phyloP scores from a whole-genome alignment of 176 grass and related monocot genomes.

The Aegilops longissima region DNA sequence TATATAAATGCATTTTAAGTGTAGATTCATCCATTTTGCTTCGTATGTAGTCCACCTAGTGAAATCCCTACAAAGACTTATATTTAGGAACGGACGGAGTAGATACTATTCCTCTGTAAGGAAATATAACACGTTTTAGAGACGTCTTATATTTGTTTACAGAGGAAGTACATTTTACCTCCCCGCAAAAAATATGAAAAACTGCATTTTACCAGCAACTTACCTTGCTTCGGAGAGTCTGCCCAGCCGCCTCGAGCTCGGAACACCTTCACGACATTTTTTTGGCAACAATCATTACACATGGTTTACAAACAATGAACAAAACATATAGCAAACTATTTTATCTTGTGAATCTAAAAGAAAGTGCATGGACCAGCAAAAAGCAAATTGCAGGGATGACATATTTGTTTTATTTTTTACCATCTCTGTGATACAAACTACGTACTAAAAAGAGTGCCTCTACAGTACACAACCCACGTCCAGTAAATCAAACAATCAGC shows the following conservation, averaged over 20 bases:
- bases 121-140: no score
- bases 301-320: not conserved
- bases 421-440: not conserved
- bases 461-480: not conserved
- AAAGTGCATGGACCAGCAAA: not conserved
- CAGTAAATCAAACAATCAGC: not conserved
- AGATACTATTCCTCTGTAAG: no score
- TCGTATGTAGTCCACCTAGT: no score
- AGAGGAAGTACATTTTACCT: no score
- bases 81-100: no score
- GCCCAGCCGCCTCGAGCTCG: slow-evolving; percentile 9
- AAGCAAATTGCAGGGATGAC: not conserved
- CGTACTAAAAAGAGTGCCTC: not conserved
- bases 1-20: no score
- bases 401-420: not conserved
- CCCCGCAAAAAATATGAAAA: no score
- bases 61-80: no score
- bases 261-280: slow-evolving; percentile 24
- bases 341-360: not conserved
- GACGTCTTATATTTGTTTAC: no score
- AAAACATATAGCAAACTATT: not conserved
- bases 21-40: no score
- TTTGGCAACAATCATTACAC: slow-evolving; percentile 14
- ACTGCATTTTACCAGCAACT: not conserved
- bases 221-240: slow-evolving; percentile 31